Evolutionary conservation across 1,284 basidiomycete species (phyloP).

Genomic region (Butyriboletus regius): DNA sequence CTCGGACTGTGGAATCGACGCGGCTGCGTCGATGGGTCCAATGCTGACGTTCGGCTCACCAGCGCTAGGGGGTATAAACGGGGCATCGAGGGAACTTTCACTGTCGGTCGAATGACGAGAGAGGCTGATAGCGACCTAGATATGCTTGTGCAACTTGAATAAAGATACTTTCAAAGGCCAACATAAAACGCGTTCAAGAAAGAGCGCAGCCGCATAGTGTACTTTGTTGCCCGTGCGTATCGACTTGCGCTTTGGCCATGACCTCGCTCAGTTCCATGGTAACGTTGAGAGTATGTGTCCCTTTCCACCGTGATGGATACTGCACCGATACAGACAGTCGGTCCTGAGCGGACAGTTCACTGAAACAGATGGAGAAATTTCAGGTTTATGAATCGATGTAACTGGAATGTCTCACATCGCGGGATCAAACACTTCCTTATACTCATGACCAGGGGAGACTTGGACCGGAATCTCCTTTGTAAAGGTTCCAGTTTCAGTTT

Average conservation of each 20-base stretch:
- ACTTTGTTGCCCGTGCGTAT: background rate
- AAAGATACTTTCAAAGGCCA: background rate
- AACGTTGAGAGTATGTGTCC: background rate
- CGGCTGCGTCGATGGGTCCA: background rate
- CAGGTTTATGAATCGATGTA: no score
- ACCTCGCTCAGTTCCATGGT: background rate
- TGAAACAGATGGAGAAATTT: background rate
- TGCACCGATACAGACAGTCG: background rate
- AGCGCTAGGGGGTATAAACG: background rate
- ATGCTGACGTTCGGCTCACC: no score
- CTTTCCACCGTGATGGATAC: background rate
- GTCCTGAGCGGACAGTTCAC: background rate
- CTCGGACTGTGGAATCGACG: background rate
- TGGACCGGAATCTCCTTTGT: background rate
- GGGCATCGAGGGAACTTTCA: no score
- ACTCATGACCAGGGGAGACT: background rate
- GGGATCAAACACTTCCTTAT: background rate
- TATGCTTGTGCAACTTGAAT: no score
- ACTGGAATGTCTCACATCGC: background rate
- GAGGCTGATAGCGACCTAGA: background rate
- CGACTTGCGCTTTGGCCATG: background rate
- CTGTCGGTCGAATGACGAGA: background rate
- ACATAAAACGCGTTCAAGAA: background rate
- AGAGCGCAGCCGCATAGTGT: background rate
- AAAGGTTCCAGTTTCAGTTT: background rate